Evolutionary conservation across 495 filamentous ascomycete genomes (phyloP).

Genomic region (Cercophora newfieldiana): DNA sequence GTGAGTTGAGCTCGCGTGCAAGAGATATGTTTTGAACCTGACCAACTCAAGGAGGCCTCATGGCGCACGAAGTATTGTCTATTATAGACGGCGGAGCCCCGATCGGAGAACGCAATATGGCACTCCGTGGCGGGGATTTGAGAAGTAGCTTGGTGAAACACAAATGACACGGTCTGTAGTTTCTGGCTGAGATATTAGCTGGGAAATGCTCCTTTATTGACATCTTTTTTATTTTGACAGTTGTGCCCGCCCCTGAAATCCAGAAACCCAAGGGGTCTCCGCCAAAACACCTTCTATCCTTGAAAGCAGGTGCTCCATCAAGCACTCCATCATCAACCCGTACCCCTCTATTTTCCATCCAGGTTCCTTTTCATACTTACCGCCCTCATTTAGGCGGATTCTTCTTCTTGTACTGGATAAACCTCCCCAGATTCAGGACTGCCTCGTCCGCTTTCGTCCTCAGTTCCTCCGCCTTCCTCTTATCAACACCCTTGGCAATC

Average conservation of each 20-base stretch:
- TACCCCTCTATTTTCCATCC: not conserved
- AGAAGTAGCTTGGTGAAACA: not conserved
- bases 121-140: not conserved
- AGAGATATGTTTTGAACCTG: slow-evolving; percentile 14
- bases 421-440: slow-evolving; percentile 55
- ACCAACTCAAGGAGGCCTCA: slow-evolving; percentile 11
- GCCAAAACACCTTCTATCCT: not conserved
- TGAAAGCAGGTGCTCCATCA: not conserved
- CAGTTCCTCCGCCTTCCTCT: slow-evolving; percentile 52
- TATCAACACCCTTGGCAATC: slow-evolving; percentile 57
- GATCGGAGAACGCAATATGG: not conserved
- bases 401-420: slow-evolving; percentile 61
- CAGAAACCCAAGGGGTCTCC: not conserved
- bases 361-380: not conserved
- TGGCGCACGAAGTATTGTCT: not conserved
- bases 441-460: slow-evolving; percentile 57
- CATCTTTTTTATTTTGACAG: too few species aligned
- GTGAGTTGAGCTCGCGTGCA: slow-evolving; percentile 39
- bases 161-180: slow-evolving; percentile 14
- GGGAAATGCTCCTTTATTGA: slow-evolving; percentile 8
- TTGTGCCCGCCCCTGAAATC: too few species aligned
- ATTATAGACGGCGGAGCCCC: not conserved
- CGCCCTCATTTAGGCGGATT: slow-evolving; percentile 30
- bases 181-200: not conserved
- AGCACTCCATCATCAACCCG: not conserved